Evolutionary conservation across 1,284 basidiomycete genomes (phyloP).

Genomic region (Mycosarcoma maydis): DNA sequence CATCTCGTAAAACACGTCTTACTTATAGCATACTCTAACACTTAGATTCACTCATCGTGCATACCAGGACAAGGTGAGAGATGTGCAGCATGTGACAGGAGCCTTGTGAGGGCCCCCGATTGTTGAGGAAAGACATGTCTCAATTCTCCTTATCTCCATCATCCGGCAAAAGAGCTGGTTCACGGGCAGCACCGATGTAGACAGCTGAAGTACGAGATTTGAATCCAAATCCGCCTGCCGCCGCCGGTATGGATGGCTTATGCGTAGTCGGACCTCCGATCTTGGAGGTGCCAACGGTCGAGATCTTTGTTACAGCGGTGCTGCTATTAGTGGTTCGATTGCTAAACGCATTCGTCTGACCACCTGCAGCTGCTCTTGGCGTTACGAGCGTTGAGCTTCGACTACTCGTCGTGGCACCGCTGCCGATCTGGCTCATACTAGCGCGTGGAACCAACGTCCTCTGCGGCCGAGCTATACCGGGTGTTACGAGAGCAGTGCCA

Average conservation of each 20-base stretch:
- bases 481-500: slow-evolving; percentile 5
- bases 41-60: too few relatives aligned
- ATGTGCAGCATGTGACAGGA: too few relatives aligned
- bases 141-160: slow-evolving; percentile 32
- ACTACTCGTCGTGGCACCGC: not conserved
- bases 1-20: too few relatives aligned
- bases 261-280: not conserved
- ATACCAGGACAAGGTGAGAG: too few relatives aligned
- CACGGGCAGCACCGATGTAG: slow-evolving; percentile 8
- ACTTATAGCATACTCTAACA: too few relatives aligned
- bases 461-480: slow-evolving; percentile 1
- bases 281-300: not conserved
- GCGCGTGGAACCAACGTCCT: slow-evolving; percentile 27
- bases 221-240: slow-evolving; percentile 22
- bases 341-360: not conserved
- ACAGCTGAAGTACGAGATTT: slow-evolving; percentile 33
- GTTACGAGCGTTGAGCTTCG: slow-evolving; percentile 1
- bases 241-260: slow-evolving; percentile 5
- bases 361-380: not conserved
- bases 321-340: slow-evolving; percentile 1
- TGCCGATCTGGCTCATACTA: slow-evolving; percentile 26
- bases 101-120: too few relatives aligned
- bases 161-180: not conserved
- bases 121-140: too few relatives aligned
- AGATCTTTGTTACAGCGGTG: not conserved